Conservation (phyloP, 192 early-diverging fungal species). For the Chytriomyces confervae region DNA sequence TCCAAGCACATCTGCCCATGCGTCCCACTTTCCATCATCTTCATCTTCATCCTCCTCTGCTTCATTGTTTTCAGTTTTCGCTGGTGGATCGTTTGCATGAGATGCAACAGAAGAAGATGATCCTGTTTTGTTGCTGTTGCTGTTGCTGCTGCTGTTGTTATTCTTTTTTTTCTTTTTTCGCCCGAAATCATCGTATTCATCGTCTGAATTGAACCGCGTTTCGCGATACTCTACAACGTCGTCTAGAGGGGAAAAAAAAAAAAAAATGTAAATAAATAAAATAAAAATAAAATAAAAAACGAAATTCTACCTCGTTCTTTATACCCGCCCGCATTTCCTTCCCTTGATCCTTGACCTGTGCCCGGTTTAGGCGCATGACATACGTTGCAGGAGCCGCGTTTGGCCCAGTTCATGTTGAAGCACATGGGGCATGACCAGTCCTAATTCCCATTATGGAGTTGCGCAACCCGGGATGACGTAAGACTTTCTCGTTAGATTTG, state of each 20-base stretch:
- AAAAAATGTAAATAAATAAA: neutral
- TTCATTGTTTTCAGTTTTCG: constrained; percentile 11
- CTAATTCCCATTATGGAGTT: constrained; percentile 2
- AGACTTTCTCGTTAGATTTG: no score
- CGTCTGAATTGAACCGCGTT: constrained; percentile 46
- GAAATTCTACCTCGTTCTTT: constrained; percentile 41
- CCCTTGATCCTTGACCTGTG: constrained; percentile 35
- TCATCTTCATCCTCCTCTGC: constrained; percentile 51
- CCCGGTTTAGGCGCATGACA: constrained; percentile 52
- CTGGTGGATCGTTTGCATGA: constrained; percentile 18
- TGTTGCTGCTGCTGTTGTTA: neutral
- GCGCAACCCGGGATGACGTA: no score
- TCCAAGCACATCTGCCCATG: constrained; percentile 51
- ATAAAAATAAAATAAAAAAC: neutral
- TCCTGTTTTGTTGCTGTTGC: neutral
- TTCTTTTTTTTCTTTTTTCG: constrained; percentile 46
- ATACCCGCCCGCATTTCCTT: constrained; percentile 51
- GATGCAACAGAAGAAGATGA: neutral
- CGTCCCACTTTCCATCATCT: constrained; percentile 51
- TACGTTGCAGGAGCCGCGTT: constrained; percentile 44
- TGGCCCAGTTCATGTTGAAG: constrained; percentile 53
- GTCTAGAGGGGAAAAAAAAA: constrained; percentile 19
- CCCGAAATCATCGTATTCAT: constrained; percentile 58
- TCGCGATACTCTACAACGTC: constrained; percentile 45
- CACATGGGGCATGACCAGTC: constrained; percentile 52